phyloP scores from a whole-genome alignment of 169 alveolate species.

The Plasmodium yoelii region DNA sequence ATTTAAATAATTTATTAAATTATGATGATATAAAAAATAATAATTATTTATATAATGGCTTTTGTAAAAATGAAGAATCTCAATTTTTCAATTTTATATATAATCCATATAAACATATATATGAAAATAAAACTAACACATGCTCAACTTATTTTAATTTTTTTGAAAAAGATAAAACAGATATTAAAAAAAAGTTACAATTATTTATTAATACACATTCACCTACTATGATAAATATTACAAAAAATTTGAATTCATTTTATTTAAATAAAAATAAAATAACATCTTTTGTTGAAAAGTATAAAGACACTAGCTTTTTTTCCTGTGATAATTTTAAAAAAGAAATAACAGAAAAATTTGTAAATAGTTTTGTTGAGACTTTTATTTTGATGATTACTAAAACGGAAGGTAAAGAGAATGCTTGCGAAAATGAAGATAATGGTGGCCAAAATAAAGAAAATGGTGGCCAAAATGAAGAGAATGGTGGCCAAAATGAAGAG shows the following conservation, averaged over 20 bases:
- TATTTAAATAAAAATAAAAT: conserved; percentile 50
- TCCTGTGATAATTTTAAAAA: conserved; percentile 31
- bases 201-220: conserved; percentile 67
- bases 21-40: neutral
- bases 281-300: conserved; percentile 45
- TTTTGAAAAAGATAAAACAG: conserved; percentile 41
- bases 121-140: conserved; percentile 14
- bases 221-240: conserved; percentile 61
- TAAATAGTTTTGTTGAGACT: conserved; percentile 38
- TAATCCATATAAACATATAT: conserved; percentile 59
- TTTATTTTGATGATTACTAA: neutral
- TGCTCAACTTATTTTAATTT: conserved; percentile 46
- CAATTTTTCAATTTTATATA: conserved; percentile 36
- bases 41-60: neutral
- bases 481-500: too few relatives aligned
- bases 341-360: conserved; percentile 52
- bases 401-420: neutral
- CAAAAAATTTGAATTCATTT: conserved; percentile 55
- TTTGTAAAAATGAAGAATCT: conserved; percentile 22
- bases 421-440: too few relatives aligned
- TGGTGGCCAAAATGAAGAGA: too few relatives aligned
- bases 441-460: too few relatives aligned
- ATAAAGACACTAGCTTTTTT: conserved; percentile 14
- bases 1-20: neutral
- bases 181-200: conserved; percentile 47